A percentile compares a stretch with the other conserved stretches of the same genome.
phyloP scores from a whole-genome alignment of 176 grass and related monocot genomes.

The Thalia dealbata region DNA sequence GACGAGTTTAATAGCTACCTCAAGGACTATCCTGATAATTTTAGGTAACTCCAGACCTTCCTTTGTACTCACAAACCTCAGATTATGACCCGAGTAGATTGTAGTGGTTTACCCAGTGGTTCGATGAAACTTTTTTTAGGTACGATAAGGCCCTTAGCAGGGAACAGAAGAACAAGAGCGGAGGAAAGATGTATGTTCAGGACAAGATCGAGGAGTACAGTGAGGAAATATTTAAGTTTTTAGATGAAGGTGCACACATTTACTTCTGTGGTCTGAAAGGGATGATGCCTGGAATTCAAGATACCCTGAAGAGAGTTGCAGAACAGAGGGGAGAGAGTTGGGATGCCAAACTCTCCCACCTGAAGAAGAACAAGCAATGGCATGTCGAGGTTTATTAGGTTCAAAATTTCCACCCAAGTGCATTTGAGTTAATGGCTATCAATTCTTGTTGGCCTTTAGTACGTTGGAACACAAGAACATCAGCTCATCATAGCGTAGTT shows the following conservation, averaged over 20 bases:
- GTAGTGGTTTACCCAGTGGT: neutral
- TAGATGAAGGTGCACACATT: slow-evolving; percentile 62
- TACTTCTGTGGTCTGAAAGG: slow-evolving; percentile 91
- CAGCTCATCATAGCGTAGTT: too few species aligned
- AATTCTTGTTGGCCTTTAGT: too few species aligned
- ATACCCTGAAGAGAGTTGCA: slow-evolving; percentile 66
- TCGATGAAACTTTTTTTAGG: slow-evolving; percentile 21
- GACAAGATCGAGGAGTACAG: slow-evolving; percentile 97
- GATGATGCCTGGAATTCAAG: slow-evolving; percentile 96
- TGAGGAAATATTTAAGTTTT: slow-evolving; percentile 76
- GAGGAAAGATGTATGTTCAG: slow-evolving; percentile 87
- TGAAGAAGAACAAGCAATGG: slow-evolving; percentile 95
- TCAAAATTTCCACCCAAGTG: too few species aligned
- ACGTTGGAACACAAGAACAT: too few species aligned
- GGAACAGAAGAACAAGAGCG: slow-evolving; percentile 66
- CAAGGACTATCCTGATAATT: slow-evolving; percentile 57
- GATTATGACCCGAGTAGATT: neutral
- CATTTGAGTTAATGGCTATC: too few species aligned
- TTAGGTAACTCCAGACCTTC: slow-evolving; percentile 32
- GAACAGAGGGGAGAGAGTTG: slow-evolving; percentile 88
- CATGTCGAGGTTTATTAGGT: slow-evolving; percentile 75
- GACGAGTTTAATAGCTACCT: slow-evolving; percentile 81
- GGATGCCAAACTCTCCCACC: slow-evolving; percentile 65
- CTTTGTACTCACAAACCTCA: too few species aligned
- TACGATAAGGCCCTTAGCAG: slow-evolving; percentile 79